Percentiles rank a stretch among this genome's conserved stretches.
These are phyloP conservation scores for Yarrowia sp. DNA, from an alignment of 805 yeast genomes.

Conservation along the genomic window DNA sequence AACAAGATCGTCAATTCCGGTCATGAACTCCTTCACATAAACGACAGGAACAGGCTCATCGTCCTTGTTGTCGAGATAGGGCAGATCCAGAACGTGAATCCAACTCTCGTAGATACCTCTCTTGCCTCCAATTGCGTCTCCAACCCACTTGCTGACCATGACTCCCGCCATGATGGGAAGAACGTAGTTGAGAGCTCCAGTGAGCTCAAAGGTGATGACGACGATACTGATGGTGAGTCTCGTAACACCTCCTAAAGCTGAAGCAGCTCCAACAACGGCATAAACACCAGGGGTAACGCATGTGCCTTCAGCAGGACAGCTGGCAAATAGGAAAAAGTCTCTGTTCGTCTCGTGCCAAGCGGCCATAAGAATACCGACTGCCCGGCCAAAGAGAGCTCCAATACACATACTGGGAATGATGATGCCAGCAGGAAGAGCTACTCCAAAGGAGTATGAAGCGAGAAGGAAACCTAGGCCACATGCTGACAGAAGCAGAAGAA, in stretches of 20 bases:
- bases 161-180: constrained; percentile 85
- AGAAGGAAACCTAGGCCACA: constrained; percentile 54
- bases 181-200: constrained; percentile 82
- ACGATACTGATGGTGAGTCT: constrained; percentile 77
- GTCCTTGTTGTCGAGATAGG: constrained; percentile 45
- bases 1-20: constrained; percentile 36
- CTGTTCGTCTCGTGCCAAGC: constrained; percentile 44
- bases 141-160: constrained; percentile 68
- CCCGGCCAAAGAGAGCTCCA: constrained; percentile 59
- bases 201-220: constrained; percentile 75
- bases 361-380: constrained; percentile 48
- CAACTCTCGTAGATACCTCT: constrained; percentile 63
- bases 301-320: constrained; percentile 47
- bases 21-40: constrained; percentile 42
- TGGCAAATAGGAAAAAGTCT: constrained; percentile 38
- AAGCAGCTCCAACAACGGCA: constrained; percentile 85
- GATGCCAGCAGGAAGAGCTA: constrained; percentile 59
- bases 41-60: constrained; percentile 45
- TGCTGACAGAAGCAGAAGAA: constrained; percentile 42
- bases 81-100: constrained; percentile 46
- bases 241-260: constrained; percentile 77
- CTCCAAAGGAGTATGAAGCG: constrained; percentile 65
- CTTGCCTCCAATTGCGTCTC: constrained; percentile 55
- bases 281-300: constrained; percentile 84
- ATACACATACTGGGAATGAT: constrained; percentile 64